Conservation (phyloP, 805 yeast species). For the Yamadazyma phyllophila region DNA sequence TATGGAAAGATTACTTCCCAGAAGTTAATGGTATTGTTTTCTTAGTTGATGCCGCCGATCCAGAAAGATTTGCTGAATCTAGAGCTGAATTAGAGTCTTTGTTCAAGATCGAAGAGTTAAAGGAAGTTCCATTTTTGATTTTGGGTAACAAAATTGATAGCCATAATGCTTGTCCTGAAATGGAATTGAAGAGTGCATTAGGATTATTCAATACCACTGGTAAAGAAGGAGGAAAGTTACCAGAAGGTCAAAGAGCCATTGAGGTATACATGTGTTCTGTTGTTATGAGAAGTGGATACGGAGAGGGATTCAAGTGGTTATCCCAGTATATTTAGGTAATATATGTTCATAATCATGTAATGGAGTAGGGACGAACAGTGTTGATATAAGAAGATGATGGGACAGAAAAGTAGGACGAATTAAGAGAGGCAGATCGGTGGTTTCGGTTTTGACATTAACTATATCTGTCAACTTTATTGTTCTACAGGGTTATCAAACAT, state of each 20-base stretch:
- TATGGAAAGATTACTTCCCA: slow-evolving; percentile 99
- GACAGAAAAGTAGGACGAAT: too few species aligned
- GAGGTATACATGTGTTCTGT: slow-evolving; percentile 98
- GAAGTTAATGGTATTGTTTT: slow-evolving; percentile 98
- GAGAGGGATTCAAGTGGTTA: slow-evolving; percentile 98
- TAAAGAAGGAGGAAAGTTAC: slow-evolving; percentile 62
- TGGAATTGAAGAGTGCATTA: slow-evolving; percentile 85
- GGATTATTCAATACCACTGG: slow-evolving; percentile 87
- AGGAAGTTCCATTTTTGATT: slow-evolving; percentile 85
- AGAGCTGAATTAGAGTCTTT: slow-evolving; percentile 92
- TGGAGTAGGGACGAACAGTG: background rate
- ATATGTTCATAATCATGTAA: background rate
- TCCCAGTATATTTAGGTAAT: slow-evolving; percentile 77
- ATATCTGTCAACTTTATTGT: too few species aligned
- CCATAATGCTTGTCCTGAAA: slow-evolving; percentile 91
- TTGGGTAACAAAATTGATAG: slow-evolving; percentile 97
- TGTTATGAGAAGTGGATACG: slow-evolving; percentile 98
- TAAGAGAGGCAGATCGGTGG: too few species aligned
- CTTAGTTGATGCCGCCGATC: slow-evolving; percentile 95
- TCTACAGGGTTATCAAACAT: too few species aligned
- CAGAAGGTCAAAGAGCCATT: slow-evolving; percentile 80
- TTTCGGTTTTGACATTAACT: too few species aligned
- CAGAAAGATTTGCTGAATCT: slow-evolving; percentile 92
- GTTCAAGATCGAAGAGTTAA: slow-evolving; percentile 87
- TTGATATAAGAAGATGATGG: too few species aligned